Percentiles rank a stretch among this genome's conserved stretches.
These are phyloP conservation scores for Sordariomycetes sp. DNA, from an alignment of 2,329 filamentous ascomycete genomes.

Conservation along the genomic window DNA sequence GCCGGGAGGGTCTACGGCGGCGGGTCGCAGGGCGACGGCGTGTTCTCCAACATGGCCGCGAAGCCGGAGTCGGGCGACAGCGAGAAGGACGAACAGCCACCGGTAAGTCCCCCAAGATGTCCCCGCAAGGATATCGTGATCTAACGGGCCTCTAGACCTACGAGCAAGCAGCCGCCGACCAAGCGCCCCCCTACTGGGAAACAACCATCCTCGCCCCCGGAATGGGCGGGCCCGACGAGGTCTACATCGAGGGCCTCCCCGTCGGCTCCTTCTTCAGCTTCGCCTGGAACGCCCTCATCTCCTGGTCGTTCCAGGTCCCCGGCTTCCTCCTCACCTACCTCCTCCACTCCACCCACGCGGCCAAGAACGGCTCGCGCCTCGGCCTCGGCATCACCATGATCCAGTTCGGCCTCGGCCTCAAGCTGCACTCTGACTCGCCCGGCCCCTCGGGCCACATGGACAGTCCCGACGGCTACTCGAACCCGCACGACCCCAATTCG, in stretches of 20 bases:
- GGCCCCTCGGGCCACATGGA: slow-evolving; percentile 33
- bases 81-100: slow-evolving; percentile 79
- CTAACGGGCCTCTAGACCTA: slow-evolving; percentile 56
- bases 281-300: slow-evolving; percentile 91
- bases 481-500: slow-evolving; percentile 77
- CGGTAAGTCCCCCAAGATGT: slow-evolving; percentile 49
- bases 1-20: slow-evolving; percentile 48
- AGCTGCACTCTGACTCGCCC: slow-evolving; percentile 23
- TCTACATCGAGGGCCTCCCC: slow-evolving; percentile 92
- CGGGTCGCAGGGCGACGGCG: slow-evolving; percentile 77
- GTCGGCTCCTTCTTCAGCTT: slow-evolving; percentile 83
- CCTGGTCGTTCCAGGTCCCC: slow-evolving; percentile 92
- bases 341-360: slow-evolving; percentile 92
- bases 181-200: slow-evolving; percentile 97
- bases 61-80: slow-evolving; percentile 69
- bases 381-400: slow-evolving; percentile 92
- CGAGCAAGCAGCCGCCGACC: slow-evolving; percentile 94
- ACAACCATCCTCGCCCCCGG: slow-evolving; percentile 94
- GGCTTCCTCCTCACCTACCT: slow-evolving; percentile 97
- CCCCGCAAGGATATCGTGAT: background rate
- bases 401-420: slow-evolving; percentile 96
- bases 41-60: slow-evolving; percentile 90
- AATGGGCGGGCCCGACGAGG: slow-evolving; percentile 80
- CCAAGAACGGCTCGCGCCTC: slow-evolving; percentile 92
- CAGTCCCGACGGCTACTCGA: slow-evolving; percentile 48